These are phyloP conservation scores for Effrenium voratum DNA, from an alignment of 73 alveolate species.

Conservation along the genomic window DNA sequence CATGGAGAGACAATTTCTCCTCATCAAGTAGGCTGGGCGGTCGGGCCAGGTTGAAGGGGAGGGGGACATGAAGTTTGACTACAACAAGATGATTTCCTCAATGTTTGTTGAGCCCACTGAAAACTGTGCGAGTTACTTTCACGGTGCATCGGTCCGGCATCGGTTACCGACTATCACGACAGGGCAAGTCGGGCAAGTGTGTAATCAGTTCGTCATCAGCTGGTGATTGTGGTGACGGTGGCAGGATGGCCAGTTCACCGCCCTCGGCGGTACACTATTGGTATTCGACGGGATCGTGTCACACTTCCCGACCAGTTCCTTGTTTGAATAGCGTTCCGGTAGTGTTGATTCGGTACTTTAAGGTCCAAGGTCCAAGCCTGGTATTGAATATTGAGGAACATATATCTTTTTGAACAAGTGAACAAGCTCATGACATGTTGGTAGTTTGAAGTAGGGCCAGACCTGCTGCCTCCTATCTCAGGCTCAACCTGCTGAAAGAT, in stretches of 20 bases:
- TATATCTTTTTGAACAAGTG: background rate
- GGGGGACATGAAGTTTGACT: background rate
- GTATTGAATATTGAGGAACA: background rate
- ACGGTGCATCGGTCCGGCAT: background rate
- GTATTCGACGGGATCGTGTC: background rate
- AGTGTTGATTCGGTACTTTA: background rate
- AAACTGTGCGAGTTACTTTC: too few relatives aligned
- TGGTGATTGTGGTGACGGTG: background rate
- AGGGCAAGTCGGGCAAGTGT: background rate
- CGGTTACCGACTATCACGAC: background rate
- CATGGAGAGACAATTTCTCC: background rate
- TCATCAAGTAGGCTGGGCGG: background rate
- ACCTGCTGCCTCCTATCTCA: background rate
- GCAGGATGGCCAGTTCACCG: constrained; percentile 45
- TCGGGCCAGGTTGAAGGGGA: background rate
- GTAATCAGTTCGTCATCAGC: background rate
- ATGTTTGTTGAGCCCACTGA: background rate
- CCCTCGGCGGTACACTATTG: constrained; percentile 7
- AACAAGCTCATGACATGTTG: background rate
- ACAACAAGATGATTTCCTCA: background rate
- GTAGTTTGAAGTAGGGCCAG: background rate
- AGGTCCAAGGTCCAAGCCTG: background rate
- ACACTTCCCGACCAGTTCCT: background rate
- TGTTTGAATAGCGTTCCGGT: background rate
- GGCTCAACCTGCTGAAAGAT: background rate